Evolutionary conservation across 2,329 filamentous ascomycete species (phyloP), one percentile per base, ranked within the genome.

Genomic region (Aspergillus udagawae): DNA sequence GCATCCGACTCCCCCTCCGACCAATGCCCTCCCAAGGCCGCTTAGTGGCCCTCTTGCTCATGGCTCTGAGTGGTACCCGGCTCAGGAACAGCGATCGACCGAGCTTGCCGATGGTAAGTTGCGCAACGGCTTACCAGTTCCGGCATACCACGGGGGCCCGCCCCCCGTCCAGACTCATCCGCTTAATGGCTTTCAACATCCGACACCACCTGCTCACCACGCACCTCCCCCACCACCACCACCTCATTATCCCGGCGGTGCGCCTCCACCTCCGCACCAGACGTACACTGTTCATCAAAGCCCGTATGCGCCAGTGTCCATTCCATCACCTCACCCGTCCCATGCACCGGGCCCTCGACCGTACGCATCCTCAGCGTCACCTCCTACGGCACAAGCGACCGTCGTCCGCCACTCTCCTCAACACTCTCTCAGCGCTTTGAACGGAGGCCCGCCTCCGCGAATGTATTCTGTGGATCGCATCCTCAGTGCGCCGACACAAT

Each of bases 101-200:
- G 67, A 72, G 9, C 74, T 71, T 51, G 63, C 59, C n/a, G 64
- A 67, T 25, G 63, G 59, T 47, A 62, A 65, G 51, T 47, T 72
- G 48, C 72, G 72, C 51, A 74, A 74, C 51, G 72, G 72, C 35
- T 65, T 75, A 51, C 66, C 71, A 32, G 66, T 72, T 48, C 62
- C 69, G 54, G 61, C 62, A 48, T 72, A 68, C 55, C 63, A 65
- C 38, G 54, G 57, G 28, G 62, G 76, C 6, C 73, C 77, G 5
- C 67, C 45, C 81, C 76, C 65, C 83, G 79, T 77, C 80, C 76
- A 77, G 14, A 72, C 80, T 21, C 79, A 80, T 35, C 80, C 80
- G 41, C 76, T 82, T 49, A 86, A 84, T 64, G 80, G 82, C 38
- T 81, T 71, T 56, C 65, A 66, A 38, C 44, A 47, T 47, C 65